Evolutionary conservation across 108 stramenopile genomes (phyloP), one percentile per base, ranked within the genome.

Genomic region (Nitzschia sp.): DNA sequence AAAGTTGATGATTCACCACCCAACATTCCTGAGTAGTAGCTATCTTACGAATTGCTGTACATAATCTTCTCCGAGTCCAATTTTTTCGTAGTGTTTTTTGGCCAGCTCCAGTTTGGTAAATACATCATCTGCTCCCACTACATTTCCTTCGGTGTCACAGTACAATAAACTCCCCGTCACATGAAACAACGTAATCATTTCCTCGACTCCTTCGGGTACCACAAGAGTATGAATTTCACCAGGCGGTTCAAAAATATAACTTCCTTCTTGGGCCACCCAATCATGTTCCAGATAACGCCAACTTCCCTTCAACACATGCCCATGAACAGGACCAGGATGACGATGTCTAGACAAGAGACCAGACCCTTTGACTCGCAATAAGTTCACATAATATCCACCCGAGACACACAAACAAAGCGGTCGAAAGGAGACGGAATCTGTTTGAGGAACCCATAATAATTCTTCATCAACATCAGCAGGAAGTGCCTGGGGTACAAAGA

Each of bases 171-270:
- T 68, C 0, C 90, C 90, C 28, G 90, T 91, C 0, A 91, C 90
- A 75, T 91, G 90, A 63, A 91, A 91, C 25, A 91, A 50, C 13
- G 90, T 83, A 52, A 90, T 83, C 89, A 90, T 90, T 67, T 87
- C 86, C 9, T 87, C 90, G 29, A 85, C 85, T 29, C 79, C 87
- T 31, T 86, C 79, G 30, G 85, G 85, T 19, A 91, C 90, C 9
- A 91, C 69, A 17, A 91, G 50, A 8, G 86, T 91, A 58, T 91
- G 90, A 15, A 85, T 85, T 69, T 91, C 90, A 26, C 90, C 90
- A 4, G 90, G 90, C 11, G 90, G 90, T 63, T 91, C 90, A 63
- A 86, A 91, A 15, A 91, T 83, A 50, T 91, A 91, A 3, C 79
- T 77, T 3, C 90, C 90, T 22, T 81, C 69, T 36, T 68, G 1